Evolutionary conservation across 2,329 filamentous ascomycete genomes (phyloP).

Genomic region (Thyridium curvatum): DNA sequence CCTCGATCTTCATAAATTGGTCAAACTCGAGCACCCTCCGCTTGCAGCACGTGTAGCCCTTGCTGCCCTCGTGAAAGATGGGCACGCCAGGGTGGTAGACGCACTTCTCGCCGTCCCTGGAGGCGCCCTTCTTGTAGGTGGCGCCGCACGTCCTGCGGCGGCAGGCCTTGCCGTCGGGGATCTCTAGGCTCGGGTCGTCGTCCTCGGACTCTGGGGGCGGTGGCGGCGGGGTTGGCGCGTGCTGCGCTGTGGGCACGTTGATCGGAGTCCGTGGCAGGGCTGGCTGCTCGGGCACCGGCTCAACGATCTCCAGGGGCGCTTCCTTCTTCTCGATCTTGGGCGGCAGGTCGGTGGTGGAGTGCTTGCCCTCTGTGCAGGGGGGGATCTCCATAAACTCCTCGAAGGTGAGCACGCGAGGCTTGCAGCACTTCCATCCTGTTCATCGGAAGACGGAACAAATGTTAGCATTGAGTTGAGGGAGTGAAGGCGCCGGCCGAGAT

Average conservation of each 20-base stretch:
- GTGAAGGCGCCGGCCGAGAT: constrained; percentile 6
- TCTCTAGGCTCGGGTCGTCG: constrained; percentile 69
- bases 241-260: constrained; percentile 32
- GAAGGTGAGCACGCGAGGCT: constrained; percentile 91
- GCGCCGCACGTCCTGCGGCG: constrained; percentile 69
- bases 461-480: constrained; percentile 6
- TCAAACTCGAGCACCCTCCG: constrained; percentile 92
- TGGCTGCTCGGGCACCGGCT: constrained; percentile 46
- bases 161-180: constrained; percentile 70
- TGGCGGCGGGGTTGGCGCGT: constrained; percentile 30
- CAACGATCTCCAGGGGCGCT: constrained; percentile 32
- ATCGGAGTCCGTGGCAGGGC: constrained; percentile 29
- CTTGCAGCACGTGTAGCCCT: constrained; percentile 97
- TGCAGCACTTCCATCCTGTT: constrained; percentile 97
- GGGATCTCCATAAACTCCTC: constrained; percentile 94
- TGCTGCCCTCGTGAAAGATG: constrained; percentile 96
- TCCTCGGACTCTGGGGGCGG: constrained; percentile 75
- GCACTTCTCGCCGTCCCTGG: constrained; percentile 68
- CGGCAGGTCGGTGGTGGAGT: constrained; percentile 76
- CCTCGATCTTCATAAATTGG: constrained; percentile 92
- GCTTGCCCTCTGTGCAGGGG: constrained; percentile 87
- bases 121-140: constrained; percentile 54
- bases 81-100: constrained; percentile 84
- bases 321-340: constrained; percentile 55
- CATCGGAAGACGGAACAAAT: not conserved